Conservation (phyloP, 2,329 filamentous ascomycete species). For the Trichoderma polysporum region DNA sequence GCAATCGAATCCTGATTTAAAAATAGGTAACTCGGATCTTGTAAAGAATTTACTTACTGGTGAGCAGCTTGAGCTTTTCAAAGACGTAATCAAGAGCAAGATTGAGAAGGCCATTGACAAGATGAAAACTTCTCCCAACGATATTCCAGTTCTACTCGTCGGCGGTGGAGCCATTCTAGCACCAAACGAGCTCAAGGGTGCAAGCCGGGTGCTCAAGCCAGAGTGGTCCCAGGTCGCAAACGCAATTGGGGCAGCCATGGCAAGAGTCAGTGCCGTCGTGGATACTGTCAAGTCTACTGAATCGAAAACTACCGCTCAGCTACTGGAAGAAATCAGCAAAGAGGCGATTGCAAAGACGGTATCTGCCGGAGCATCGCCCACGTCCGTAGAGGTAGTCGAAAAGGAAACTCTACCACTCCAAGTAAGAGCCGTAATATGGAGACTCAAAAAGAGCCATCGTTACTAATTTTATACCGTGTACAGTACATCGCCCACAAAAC, state of each 20-base stretch:
- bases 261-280: constrained; percentile 55
- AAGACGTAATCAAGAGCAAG: constrained; percentile 46
- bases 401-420: constrained; percentile 55
- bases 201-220: constrained; percentile 56
- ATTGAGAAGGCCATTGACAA: constrained; percentile 58
- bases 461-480: neutral
- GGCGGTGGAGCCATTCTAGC: constrained; percentile 62
- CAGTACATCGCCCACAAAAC: constrained; percentile 54
- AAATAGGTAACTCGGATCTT: constrained; percentile 44
- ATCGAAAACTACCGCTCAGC: constrained; percentile 37
- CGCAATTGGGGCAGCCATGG: constrained; percentile 63
- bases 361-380: constrained; percentile 44
- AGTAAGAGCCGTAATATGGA: constrained; percentile 29
- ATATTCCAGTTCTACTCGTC: constrained; percentile 60
- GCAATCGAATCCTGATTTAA: constrained; percentile 32
- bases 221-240: constrained; percentile 61
- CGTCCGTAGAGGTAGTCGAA: constrained; percentile 50
- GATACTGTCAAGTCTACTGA: constrained; percentile 53
- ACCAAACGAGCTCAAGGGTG: constrained; percentile 54
- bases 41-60: constrained; percentile 34
- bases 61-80: constrained; percentile 40
- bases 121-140: constrained; percentile 62
- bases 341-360: constrained; percentile 47
- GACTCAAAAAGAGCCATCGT: neutral
- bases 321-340: constrained; percentile 39